phyloP scores from a whole-genome alignment of 2,329 filamentous ascomycete species.

The Lachnellula occidentalis region DNA sequence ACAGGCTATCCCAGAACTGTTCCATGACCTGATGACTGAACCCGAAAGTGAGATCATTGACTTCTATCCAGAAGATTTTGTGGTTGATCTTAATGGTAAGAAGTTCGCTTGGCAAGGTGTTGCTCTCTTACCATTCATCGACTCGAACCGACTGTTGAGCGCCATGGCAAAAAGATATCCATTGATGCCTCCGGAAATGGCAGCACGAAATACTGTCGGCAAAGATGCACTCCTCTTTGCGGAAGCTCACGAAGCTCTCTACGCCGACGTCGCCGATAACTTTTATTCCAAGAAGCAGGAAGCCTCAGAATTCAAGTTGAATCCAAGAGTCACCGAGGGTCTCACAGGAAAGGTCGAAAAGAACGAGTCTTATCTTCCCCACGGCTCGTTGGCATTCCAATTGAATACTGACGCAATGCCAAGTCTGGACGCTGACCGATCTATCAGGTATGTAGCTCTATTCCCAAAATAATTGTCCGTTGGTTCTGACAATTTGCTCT shows the following conservation, averaged over 20 bases:
- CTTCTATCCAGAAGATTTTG: slow-evolving; percentile 94
- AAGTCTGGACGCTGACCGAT: slow-evolving; percentile 76
- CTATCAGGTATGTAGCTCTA: slow-evolving; percentile 61
- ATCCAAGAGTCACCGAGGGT: slow-evolving; percentile 69
- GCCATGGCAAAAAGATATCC: slow-evolving; percentile 83
- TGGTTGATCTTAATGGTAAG: slow-evolving; percentile 91
- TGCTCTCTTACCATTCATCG: slow-evolving; percentile 89
- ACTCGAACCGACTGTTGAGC: slow-evolving; percentile 76
- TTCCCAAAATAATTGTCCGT: neutral
- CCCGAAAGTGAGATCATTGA: slow-evolving; percentile 89
- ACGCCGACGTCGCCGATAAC: slow-evolving; percentile 74
- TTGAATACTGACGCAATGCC: slow-evolving; percentile 67
- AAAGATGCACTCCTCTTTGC: slow-evolving; percentile 80
- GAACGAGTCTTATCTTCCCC: slow-evolving; percentile 77
- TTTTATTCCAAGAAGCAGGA: slow-evolving; percentile 91
- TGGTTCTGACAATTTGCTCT: slow-evolving; percentile 21
- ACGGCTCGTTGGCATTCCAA: slow-evolving; percentile 74
- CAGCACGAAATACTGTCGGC: slow-evolving; percentile 71
- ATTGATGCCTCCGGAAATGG: slow-evolving; percentile 69
- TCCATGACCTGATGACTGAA: slow-evolving; percentile 86
- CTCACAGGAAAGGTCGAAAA: slow-evolving; percentile 77
- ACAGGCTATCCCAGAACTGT: slow-evolving; percentile 81
- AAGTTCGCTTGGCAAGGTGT: slow-evolving; percentile 99
- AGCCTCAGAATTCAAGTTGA: slow-evolving; percentile 60
- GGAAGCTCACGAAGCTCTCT: slow-evolving; percentile 71